Conservation (phyloP, 257 asterid genomes). For the Leonotis leonurus region DNA sequence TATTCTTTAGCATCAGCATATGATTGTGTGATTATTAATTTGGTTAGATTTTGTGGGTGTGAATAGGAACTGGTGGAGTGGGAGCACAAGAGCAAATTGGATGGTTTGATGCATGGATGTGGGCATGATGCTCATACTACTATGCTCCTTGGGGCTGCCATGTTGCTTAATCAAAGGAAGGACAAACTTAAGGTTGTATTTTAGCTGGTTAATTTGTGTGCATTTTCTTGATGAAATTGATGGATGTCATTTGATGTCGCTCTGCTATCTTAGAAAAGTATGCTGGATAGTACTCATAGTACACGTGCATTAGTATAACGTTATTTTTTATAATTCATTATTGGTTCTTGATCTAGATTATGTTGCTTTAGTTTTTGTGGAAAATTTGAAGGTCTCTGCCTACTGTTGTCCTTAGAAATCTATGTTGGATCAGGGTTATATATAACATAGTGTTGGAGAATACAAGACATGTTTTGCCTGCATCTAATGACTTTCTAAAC, state of each 20-base stretch:
- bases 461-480: not conserved
- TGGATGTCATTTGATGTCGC: not conserved
- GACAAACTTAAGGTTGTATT: conserved; percentile 54
- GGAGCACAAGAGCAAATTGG: conserved; percentile 83
- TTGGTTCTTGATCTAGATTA: too few relatives aligned
- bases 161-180: conserved; percentile 59
- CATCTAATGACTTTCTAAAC: not conserved
- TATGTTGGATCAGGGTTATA: not conserved
- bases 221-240: not conserved
- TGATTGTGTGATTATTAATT: not conserved
- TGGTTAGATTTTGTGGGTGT: not conserved
- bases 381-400: not conserved
- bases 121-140: conserved; percentile 95
- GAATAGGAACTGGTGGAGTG: conserved; percentile 74
- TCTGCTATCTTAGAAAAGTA: not conserved
- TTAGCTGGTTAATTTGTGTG: not conserved
- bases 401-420: not conserved
- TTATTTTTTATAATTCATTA: not conserved
- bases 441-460: too few relatives aligned
- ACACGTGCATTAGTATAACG: not conserved
- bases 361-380: not conserved
- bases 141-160: conserved; percentile 94
- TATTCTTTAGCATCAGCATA: not conserved
- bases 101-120: conserved; percentile 88
- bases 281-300: not conserved